Conservation (phyloP, 148 eudicot genomes). For the Agrostemma githago region DNA sequence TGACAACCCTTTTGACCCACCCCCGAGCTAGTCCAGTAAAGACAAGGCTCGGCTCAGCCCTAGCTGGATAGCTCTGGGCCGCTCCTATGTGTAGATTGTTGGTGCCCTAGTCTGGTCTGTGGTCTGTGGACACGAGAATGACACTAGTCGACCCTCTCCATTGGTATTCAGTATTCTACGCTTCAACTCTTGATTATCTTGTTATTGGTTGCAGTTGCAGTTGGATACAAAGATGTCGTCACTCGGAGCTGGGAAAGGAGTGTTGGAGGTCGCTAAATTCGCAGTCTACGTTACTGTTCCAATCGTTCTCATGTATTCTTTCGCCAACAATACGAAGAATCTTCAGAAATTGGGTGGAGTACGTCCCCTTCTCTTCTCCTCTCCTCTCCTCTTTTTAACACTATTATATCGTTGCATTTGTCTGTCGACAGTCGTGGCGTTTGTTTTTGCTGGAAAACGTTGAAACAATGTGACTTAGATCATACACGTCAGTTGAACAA, state of each 20-base stretch:
- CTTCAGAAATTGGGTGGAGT: constrained; percentile 78
- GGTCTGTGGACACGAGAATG: too few relatives aligned
- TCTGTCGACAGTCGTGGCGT: neutral
- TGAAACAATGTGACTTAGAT: neutral
- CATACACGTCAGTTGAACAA: neutral
- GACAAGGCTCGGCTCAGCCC: too few relatives aligned
- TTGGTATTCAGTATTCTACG: too few relatives aligned
- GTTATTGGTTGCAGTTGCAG: neutral
- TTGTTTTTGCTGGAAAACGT: neutral
- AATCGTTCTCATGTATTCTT: constrained; percentile 72
- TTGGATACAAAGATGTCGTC: constrained; percentile 54
- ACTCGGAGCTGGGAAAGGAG: constrained; percentile 68
- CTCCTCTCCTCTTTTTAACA: neutral
- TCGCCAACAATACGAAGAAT: constrained; percentile 73
- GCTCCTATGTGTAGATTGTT: too few relatives aligned
- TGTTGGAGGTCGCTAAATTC: constrained; percentile 79
- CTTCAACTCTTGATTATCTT: too few relatives aligned
- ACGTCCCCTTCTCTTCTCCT: constrained; percentile 8
- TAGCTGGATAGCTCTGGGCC: too few relatives aligned
- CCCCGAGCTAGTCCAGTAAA: too few relatives aligned
- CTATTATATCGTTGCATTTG: neutral
- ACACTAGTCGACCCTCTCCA: too few relatives aligned
- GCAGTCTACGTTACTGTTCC: constrained; percentile 77
- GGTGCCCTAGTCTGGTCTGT: too few relatives aligned
- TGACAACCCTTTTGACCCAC: too few relatives aligned